A percentile compares a stretch with the other conserved stretches of the same genome.
Evolutionary conservation across 257 asterid species (phyloP).

Genomic region (Nicotiana tabacum): DNA sequence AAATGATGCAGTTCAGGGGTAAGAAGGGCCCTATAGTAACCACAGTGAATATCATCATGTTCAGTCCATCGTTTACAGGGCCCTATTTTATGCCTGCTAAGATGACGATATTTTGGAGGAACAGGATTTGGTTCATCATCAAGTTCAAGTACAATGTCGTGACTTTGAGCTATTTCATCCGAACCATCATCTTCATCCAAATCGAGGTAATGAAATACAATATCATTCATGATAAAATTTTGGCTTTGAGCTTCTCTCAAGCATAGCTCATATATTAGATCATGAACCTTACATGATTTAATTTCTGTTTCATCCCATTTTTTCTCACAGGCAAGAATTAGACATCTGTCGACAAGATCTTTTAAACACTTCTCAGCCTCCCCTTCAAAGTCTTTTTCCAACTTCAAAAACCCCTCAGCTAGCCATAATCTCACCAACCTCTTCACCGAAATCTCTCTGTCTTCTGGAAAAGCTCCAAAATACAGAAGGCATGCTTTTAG

Average conservation of each 20-base stretch:
- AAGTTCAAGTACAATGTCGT: no score
- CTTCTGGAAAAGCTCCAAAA: neutral
- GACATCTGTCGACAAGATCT: neutral
- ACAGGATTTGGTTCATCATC: neutral
- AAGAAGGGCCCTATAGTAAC: no score
- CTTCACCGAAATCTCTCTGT: no score
- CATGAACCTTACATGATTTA: neutral
- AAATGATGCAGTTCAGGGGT: no score
- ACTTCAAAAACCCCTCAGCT: conserved; percentile 13
- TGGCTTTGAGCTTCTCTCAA: no score
- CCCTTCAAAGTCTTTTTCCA: neutral
- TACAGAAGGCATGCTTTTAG: conserved; percentile 12
- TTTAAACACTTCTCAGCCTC: neutral
- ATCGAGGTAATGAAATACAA: conserved; percentile 1
- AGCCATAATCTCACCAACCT: no score
- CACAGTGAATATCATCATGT: no score
- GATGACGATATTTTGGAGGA: no score
- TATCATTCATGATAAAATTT: neutral
- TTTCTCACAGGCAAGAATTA: neutral
- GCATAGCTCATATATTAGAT: no score
- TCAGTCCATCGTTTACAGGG: neutral
- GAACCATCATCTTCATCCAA: neutral
- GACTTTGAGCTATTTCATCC: neutral
- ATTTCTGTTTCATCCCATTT: neutral
- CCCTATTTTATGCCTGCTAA: neutral